Percentiles rank a stretch among this genome's conserved stretches.
Conservation (phyloP, 345 rosid species). For the Eucalyptus albens region DNA sequence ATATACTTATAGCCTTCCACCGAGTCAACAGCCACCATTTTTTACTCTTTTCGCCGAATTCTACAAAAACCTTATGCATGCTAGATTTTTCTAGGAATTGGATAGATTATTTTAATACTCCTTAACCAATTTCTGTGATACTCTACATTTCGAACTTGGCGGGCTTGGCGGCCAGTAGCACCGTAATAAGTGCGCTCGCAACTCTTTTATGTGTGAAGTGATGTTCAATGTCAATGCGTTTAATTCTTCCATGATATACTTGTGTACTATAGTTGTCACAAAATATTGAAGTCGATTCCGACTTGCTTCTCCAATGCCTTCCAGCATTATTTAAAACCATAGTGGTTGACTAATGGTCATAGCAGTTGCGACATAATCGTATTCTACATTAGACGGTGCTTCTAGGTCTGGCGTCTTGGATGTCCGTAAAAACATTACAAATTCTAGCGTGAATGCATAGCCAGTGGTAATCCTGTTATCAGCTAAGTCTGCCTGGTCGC, state of each 20-base stretch:
- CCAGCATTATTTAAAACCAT: not conserved
- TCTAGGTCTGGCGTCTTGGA: not conserved
- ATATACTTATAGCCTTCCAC: not conserved
- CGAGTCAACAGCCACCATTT: not conserved
- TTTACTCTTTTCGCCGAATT: not conserved
- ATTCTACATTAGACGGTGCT: not conserved
- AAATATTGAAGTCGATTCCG: not conserved
- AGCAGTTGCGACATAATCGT: not conserved
- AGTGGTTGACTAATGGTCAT: not conserved
- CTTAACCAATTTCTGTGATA: not conserved
- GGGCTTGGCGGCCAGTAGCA: not conserved
- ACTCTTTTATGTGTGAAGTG: not conserved
- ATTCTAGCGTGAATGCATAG: not conserved
- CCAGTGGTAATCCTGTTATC: not conserved
- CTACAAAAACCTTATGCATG: not conserved
- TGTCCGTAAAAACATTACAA: not conserved
- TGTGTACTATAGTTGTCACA: rapidly evolving
- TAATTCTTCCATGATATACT: not conserved
- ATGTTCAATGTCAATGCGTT: not conserved
- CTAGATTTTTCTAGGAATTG: not conserved
- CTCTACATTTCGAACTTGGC: not conserved
- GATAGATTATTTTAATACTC: not conserved
- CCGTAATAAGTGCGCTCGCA: not conserved
- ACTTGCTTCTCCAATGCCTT: not conserved
- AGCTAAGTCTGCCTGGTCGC: not conserved